Evolutionary conservation across 1,284 basidiomycete genomes (phyloP), one percentile per base, ranked within the genome.

Genomic region (Filobasidium uniguttulatum): DNA sequence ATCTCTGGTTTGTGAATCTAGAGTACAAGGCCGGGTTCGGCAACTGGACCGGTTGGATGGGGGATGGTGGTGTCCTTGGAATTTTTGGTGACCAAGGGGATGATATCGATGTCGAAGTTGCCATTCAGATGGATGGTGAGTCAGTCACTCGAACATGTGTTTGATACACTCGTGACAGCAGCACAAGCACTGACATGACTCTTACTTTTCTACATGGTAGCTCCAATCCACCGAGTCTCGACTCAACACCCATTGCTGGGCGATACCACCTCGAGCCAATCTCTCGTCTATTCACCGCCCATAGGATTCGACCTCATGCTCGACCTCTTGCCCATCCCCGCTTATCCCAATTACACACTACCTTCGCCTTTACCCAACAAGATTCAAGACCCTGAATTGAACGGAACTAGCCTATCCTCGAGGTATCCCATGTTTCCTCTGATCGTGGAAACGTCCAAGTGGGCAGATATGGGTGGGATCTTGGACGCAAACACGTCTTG

Each of bases 321-420:
- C 40, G 15, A 33, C 17, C 17, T 40, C 23, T n/a, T 33, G 12
- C 25, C 58, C 64, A 4, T 57, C 60, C 82, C 82, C 0, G 67
- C 68, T 10, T 90, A 78, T 60, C 86, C 86, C 7, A 87, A 88
- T 60, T 90, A 86, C 64, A 83, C 82, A 1, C 75, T 90, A 0
- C 58, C 72, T n/a, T 75, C 77, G 0, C 45, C 67, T 1, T 61
- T 50, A 4, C 56, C 53, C 34, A 17, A 26, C 4, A 10, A 29
- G 14, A 74, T 1, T 59, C 73, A 33, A 33, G n/a, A 0, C 60
- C 70, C 3, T 57, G 64, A 1, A 47, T 56, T 5, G 54, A 70
- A 0, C 70, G 72, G 1, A 77, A 81, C 58, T 72, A 74, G 52
- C 76, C 78, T 2, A 66, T 19, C 19, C 36, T 12, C 19, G 20